Evolutionary conservation across 75 land plant genomes (phyloP).

Genomic region (Pseudotsuga menziesii): DNA sequence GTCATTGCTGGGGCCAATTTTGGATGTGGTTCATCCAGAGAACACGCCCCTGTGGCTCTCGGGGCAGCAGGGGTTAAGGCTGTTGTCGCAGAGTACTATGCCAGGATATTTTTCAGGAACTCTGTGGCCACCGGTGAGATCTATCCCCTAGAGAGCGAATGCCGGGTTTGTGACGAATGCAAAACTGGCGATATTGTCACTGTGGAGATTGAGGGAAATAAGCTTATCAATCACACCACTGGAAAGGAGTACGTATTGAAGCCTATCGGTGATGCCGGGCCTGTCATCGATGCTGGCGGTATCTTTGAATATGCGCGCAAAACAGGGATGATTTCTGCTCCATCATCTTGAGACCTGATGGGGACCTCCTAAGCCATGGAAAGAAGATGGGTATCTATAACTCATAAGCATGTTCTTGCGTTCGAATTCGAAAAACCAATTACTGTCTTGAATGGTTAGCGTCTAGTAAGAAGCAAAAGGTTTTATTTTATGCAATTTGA

Average conservation of each 20-base stretch:
- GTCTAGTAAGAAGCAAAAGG: background rate
- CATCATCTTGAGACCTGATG: background rate
- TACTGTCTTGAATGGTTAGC: too few species aligned
- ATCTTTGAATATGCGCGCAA: slow-evolving; percentile 92
- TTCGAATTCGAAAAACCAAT: too few species aligned
- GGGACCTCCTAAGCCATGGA: background rate
- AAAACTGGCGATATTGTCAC: slow-evolving; percentile 86
- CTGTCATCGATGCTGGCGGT: slow-evolving; percentile 96
- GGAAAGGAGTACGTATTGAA: slow-evolving; percentile 84
- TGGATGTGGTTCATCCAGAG: slow-evolving; percentile 98
- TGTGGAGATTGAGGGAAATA: slow-evolving; percentile 51
- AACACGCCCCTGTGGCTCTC: slow-evolving; percentile 98
- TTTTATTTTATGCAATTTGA: background rate
- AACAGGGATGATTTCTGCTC: slow-evolving; percentile 82
- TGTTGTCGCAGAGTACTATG: slow-evolving; percentile 92
- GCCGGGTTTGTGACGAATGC: slow-evolving; percentile 74
- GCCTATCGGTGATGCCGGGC: slow-evolving; percentile 97
- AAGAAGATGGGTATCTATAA: too few species aligned
- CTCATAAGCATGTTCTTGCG: too few species aligned
- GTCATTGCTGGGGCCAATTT: slow-evolving; percentile 87
- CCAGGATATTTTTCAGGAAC: slow-evolving; percentile 91
- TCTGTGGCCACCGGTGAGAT: slow-evolving; percentile 96
- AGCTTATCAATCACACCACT: slow-evolving; percentile 76
- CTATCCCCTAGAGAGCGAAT: slow-evolving; percentile 82
- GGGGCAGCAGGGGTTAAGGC: slow-evolving; percentile 83